Evolutionary conservation across 2,329 filamentous ascomycete genomes (phyloP), one percentile per base, ranked within the genome.

Genomic region (Phoma herbarum): DNA sequence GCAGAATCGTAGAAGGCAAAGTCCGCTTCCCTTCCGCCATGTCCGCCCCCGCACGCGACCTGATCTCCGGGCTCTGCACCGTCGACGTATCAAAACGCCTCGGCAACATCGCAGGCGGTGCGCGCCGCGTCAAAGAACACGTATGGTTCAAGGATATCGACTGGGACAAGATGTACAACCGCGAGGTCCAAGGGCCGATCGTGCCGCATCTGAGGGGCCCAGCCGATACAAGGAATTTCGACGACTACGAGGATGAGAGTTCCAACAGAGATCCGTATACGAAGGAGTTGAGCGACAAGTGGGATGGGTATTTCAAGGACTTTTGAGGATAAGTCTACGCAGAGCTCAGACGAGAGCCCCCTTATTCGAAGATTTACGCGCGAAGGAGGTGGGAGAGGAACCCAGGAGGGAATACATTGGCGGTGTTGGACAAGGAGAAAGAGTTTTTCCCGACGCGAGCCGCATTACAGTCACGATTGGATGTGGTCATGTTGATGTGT

Each of bases 141-240:
- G 84, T 89, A 1, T 95, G 92, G 81, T 95, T 95, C 77, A 79
- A 80, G 47, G 84, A 84, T 55, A 84, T 92, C 59, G 84, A 91
- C 75, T 95, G 91, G 91, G 85, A 92, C 52, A 88, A 87, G 46
- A 77, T 93, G 23, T 86, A 88, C 67, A 80, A 86, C 59, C 85
- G 88, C 52, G 85, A 85, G 62, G 80, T 85, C 49, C 81, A 84
- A 47, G 90, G 90, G 0, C 90, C 90, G 4, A 93, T 93, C 65
- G 83, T 91, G 50, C 91, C 90, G n/a, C 88, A 90, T 53, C 80
- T 94, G 28, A 82, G 88, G 23, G 90, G 86, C 48, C 84, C 88
- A 0, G 90, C 90, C 29, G 91, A 94, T 71, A 88, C 91, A 18
- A 85, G 90, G 71, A 94, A 92, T 74, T 95, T 94, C 70, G 91